Base-by-base conservation (phyloP, 2,329 filamentous ascomycete species). In the Ophiostoma ips region DNA sequence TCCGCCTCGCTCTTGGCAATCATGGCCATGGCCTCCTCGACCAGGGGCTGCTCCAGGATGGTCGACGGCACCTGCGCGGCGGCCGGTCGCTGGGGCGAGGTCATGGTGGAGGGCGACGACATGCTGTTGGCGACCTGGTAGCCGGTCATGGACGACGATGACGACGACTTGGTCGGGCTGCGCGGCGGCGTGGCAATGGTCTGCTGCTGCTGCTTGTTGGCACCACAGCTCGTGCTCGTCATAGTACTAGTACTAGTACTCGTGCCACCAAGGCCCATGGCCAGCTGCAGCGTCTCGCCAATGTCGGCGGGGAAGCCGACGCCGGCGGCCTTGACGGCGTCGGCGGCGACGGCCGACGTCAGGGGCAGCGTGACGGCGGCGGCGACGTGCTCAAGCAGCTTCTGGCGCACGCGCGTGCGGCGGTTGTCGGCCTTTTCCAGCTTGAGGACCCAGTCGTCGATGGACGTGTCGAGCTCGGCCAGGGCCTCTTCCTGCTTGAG, bases 351-450 rank as follows among this genome's bases (percentile, higher is more conserved):
- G 48, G 57, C 45, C 21, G 53, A 46, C 53, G 41, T 57, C 53
- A 53, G 24, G 9, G 46, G 44, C 12, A 83, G 68, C 7, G 76
- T 76, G 48, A 77, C 68, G 2, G 84, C 82, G 15, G 83, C 85
- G 44, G 85, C 84, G 48, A 89, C 80, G 60, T 90, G 85, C 64
- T 90, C 84, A 3, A 90, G 73, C 12, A 90, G 70, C 70, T 88
- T 90, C 62, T 89, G 84, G 35, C 84, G 76, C 41, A 90, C 79
- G 7, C 83, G 74, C 15, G 79, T 81, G 37, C 84, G 79, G 59
- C 85, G 73, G 61, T 88, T 87, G 63, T 90, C 85, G 10, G 84
- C 83, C 55, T 83, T 76, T 60, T 89, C 85, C n/a, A 89, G 74
- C 66, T 89, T 89, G 57, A 68, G 71, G 46, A 85, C 79, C 81